A percentile compares a stretch with the other conserved stretches of the same genome.
These are phyloP conservation scores for Pythium sp. DNA, from an alignment of 352 stramenopile species.

Conservation along the genomic window DNA sequence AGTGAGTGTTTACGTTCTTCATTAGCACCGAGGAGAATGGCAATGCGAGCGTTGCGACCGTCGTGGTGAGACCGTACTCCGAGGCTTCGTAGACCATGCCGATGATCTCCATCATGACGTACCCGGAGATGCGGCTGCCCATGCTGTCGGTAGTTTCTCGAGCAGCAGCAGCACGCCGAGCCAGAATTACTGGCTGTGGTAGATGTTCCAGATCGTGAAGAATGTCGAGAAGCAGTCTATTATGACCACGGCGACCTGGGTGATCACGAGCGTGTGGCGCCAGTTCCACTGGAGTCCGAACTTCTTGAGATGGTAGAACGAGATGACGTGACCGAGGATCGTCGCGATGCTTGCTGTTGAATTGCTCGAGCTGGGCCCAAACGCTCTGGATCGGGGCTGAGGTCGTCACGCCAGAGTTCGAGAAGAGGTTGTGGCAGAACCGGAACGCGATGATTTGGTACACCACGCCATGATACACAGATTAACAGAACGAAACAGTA, in stretches of 20 bases:
- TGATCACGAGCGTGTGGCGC: constrained; percentile 15
- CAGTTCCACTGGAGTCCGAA: constrained; percentile 24
- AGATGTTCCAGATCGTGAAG: constrained; percentile 19
- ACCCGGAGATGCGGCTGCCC: constrained; percentile 18
- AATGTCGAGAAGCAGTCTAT: constrained; percentile 22
- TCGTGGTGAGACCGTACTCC: constrained; percentile 25
- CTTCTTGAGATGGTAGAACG: constrained; percentile 19
- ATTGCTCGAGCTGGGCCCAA: constrained; percentile 15
- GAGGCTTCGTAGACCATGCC: constrained; percentile 23
- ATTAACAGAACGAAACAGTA: too few species aligned
- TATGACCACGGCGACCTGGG: constrained; percentile 16
- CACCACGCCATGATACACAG: constrained; percentile 4
- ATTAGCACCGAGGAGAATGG: constrained; percentile 20
- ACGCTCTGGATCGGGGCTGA: constrained; percentile 14
- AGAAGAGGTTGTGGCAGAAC: constrained; percentile 22
- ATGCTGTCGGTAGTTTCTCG: constrained; percentile 22
- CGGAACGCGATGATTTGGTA: constrained; percentile 23
- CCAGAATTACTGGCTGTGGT: constrained; percentile 23
- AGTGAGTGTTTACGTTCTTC: constrained; percentile 17
- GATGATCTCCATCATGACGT: constrained; percentile 22
- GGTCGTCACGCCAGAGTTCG: constrained; percentile 15
- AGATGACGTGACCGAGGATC: constrained; percentile 14
- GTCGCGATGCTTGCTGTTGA: constrained; percentile 17
- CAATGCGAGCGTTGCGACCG: constrained; percentile 20
- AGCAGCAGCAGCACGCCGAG: constrained; percentile 20